phyloP scores from a whole-genome alignment of 768 basidiomycete genomes.

The Mycena haematopus region DNA sequence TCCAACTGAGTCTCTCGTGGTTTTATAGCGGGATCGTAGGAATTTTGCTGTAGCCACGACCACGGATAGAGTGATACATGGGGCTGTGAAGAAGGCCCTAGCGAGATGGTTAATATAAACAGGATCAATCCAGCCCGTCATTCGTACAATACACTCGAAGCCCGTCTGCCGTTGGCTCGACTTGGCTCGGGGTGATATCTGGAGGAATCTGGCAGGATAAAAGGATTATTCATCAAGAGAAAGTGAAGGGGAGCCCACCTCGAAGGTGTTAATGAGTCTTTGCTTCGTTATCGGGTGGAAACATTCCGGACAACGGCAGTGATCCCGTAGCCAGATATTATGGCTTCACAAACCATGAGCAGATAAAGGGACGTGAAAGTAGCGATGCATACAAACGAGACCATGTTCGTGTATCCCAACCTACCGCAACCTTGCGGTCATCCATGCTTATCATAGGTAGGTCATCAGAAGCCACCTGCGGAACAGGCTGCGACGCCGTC shows the following conservation, averaged over 20 bases:
- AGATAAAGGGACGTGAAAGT: neutral
- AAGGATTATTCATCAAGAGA: neutral
- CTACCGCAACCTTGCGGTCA: conserved; percentile 66
- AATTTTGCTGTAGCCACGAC: conserved; percentile 79
- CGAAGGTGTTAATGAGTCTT: conserved; percentile 84
- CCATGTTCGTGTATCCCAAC: conserved; percentile 76
- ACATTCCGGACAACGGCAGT: conserved; percentile 87
- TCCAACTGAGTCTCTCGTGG: conserved; percentile 41
- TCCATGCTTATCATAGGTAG: conserved; percentile 63
- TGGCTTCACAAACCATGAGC: conserved; percentile 63
- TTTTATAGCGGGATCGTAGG: conserved; percentile 75
- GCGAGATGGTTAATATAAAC: conserved; percentile 2
- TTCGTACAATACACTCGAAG: conserved; percentile 86
- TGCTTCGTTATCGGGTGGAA: conserved; percentile 92
- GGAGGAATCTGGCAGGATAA: conserved; percentile 66
- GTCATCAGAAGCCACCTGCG: conserved; percentile 44
- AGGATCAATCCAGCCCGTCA: neutral
- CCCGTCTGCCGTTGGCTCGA: conserved; percentile 64
- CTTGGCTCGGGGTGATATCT: conserved; percentile 68
- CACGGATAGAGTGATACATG: conserved; percentile 91
- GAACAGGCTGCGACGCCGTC: conserved; percentile 7
- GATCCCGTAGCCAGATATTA: conserved; percentile 90
- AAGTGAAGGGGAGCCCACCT: conserved; percentile 50
- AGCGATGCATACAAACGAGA: conserved; percentile 72
- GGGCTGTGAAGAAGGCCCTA: conserved; percentile 62